Evolutionary conservation across 2,329 filamentous ascomycete species (phyloP).

Genomic region (Amphichorda felina): DNA sequence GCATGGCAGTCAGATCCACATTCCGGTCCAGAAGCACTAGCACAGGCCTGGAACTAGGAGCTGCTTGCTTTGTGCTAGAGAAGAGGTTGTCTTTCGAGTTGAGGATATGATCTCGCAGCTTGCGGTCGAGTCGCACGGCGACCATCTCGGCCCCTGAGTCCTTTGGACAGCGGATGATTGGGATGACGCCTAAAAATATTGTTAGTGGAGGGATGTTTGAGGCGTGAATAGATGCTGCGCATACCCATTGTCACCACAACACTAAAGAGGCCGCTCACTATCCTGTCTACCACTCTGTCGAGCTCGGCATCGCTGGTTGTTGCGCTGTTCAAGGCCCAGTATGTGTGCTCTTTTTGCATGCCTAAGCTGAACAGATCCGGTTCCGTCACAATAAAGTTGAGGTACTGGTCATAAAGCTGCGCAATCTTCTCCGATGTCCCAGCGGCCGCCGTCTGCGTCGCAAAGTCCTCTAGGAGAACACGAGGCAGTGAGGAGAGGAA

Average conservation of each 20-base stretch:
- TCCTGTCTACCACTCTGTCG: conserved; percentile 75
- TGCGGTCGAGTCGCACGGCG: conserved; percentile 84
- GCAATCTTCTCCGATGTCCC: conserved; percentile 83
- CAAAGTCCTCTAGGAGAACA: conserved; percentile 88
- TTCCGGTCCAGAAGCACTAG: conserved; percentile 92
- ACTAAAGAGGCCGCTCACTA: conserved; percentile 94
- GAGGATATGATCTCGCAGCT: conserved; percentile 88
- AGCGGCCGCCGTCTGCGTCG: conserved; percentile 70
- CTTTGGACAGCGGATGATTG: conserved; percentile 89
- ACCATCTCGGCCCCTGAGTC: conserved; percentile 91
- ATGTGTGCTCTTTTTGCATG: conserved; percentile 81
- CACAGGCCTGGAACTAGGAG: conserved; percentile 69
- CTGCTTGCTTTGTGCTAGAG: conserved; percentile 54
- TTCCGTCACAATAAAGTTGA: conserved; percentile 95
- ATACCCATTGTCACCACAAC: conserved; percentile 96
- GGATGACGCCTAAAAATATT: conserved; percentile 58
- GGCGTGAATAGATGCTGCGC: conserved; percentile 8
- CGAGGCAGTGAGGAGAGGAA: conserved; percentile 90
- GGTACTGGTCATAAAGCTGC: conserved; percentile 90
- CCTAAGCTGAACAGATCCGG: conserved; percentile 91
- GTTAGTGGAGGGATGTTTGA: background rate
- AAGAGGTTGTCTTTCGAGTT: conserved; percentile 98
- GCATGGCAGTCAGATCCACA: conserved; percentile 90
- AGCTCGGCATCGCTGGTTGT: conserved; percentile 84
- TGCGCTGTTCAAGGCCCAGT: conserved; percentile 92